Evolutionary conservation across 352 stramenopile genomes (phyloP), one percentile per base, ranked within the genome.

Genomic region (Phytophthora constricta): DNA sequence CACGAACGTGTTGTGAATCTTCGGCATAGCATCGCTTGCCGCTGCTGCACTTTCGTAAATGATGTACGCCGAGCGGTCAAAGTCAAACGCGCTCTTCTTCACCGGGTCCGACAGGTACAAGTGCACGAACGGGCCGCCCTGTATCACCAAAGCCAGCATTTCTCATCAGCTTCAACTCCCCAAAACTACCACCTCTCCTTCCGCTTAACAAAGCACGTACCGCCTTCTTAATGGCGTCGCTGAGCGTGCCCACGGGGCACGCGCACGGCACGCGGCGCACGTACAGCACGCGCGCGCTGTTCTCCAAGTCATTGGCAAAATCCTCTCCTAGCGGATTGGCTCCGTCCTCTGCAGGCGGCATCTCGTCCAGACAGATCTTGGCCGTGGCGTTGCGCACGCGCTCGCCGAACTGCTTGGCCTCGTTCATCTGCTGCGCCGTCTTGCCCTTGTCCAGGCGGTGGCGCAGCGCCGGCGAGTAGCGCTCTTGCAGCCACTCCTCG

Each of bases 1-100:
- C 23, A 95, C 83, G 47, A 95, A 93, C 48, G 86, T 89, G 64
- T 93, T 94, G 68, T 95, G 86, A 51, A 95, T 89, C 79, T 93
- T 93, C 7, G 86, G 76, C 28, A 95, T 80, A 37, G 87, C 87
- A 19, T 93, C 87, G 9, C 73, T 77, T 1, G 87, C 86, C 13
- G 82, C 77, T n/a, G 80, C 80, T 8, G 86, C 58, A 31, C 67
- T 90, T 31, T 93, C 84, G 73, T 93, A 95, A 47, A 95, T 81
- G 55, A 95, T 91, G 77, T 94, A 95, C 34, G 82, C 87, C 1
- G 86, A 92, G 41, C 87, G 84, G 48, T 95, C 87, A 62, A 94
- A 95, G 58, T 95, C 87, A 56, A 91, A 90, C 23, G 86, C 79
- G 54, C 80, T 92, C 84, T 95, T 95, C 74, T 95, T 95, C 25